Evolutionary conservation across 139 green algal genomes (phyloP), one percentile per base, ranked within the genome.

Genomic region (Chlamydomonas asymmetrica): DNA sequence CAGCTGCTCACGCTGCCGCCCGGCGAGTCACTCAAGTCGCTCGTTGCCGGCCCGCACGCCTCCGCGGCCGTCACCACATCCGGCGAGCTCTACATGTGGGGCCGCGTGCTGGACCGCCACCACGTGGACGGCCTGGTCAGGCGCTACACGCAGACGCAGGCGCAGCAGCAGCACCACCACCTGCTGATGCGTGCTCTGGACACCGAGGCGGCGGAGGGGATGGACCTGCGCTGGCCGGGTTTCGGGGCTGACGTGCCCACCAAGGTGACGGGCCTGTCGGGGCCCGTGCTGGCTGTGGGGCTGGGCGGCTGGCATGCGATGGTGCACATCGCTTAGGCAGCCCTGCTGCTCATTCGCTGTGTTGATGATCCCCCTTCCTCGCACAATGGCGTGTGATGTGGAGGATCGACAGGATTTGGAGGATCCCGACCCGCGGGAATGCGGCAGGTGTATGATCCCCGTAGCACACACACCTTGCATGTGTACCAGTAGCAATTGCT

Each of bases 41-140:
- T 94, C 34, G 54, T 48, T 35, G 87, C 85, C 0, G 90, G 90
- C 2, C 39, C 66, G 45, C 85, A 88, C 59, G 74, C 82, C 29
- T 80, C 72, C 32, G 90, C 78, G 13, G 90, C 82, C 22, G 73
- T 94, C 6, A 83, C 78, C 0, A 70, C 49, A 2, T 56, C 71
- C 20, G 90, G 90, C 1, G 56, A 69, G 52, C 76, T 92, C 7
- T 90, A 80, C 76, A 71, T 91, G 68, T 91, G 87, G 89, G 89
- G 89, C 37, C 73, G 79, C 37, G 56, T 93, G 66, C 63, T 93
- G 41, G 75, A 88, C 31, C 41, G 50, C 10, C 73, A 84, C 50
- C 80, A 84, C 48, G 83, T 49, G 0, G 65, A 76, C 29, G 49
- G 43, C 27, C 65, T 86, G 22, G 8, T 77, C 8, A 63, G 60